These are phyloP conservation scores for Ilyonectria mors-panacis DNA, from an alignment of 2,329 filamentous ascomycete species.

Conservation along the genomic window DNA sequence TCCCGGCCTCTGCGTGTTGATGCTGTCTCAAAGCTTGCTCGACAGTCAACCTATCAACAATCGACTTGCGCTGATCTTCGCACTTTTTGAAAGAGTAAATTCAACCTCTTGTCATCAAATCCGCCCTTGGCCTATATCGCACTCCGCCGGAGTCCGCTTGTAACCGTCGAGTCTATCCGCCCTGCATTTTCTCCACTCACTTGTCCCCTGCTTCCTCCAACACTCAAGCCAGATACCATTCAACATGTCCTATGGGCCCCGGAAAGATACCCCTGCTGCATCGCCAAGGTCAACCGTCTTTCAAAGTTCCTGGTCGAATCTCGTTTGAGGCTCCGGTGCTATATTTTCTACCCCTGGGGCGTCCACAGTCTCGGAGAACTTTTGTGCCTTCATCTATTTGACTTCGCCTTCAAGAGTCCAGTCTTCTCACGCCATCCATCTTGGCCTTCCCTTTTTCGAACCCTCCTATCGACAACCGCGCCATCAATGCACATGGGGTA, in stretches of 20 bases:
- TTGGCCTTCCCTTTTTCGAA: constrained; percentile 46
- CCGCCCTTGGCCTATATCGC: not conserved
- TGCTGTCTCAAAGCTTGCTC: not conserved
- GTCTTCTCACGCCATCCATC: constrained; percentile 24
- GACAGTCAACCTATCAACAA: not conserved
- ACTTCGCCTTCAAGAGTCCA: constrained; percentile 15
- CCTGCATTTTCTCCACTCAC: not conserved
- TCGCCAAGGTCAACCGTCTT: constrained; percentile 28
- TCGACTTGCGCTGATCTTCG: not conserved
- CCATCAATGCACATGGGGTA: constrained; percentile 25
- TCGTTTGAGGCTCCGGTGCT: constrained; percentile 21
- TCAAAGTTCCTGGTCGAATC: constrained; percentile 29
- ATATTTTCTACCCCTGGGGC: constrained; percentile 15
- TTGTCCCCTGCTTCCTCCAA: not conserved
- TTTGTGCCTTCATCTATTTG: constrained; percentile 35
- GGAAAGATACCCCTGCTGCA: constrained; percentile 26
- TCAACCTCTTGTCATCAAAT: not conserved
- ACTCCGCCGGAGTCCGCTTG: constrained; percentile 1
- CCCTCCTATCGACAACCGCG: constrained; percentile 25
- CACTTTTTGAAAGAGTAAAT: not conserved
- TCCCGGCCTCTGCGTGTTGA: not conserved
- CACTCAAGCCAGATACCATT: not conserved
- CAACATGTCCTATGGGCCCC: not conserved
- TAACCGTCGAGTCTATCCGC: not conserved
- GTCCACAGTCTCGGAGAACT: constrained; percentile 39